Conservation (phyloP, 2,329 filamentous ascomycete species). For the Chrysoporthe puriensis region DNA sequence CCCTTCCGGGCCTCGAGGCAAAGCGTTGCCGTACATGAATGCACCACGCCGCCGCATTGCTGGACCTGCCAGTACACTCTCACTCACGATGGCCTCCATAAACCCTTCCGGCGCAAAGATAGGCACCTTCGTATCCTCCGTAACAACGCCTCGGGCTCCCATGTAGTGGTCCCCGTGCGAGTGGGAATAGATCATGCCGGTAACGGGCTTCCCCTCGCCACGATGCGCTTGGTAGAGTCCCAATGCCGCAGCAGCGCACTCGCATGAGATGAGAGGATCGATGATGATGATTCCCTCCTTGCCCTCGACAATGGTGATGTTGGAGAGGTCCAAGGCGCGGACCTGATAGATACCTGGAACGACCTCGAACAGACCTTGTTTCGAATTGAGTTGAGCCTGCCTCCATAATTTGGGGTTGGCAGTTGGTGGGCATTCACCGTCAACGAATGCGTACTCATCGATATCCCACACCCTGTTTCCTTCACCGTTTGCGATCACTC, state of each 20-base stretch:
- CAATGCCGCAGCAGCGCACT: slow-evolving; percentile 41
- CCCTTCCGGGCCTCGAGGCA: slow-evolving; percentile 36
- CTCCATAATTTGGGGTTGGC: slow-evolving; percentile 42
- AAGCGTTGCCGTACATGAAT: slow-evolving; percentile 45
- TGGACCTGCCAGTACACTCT: slow-evolving; percentile 44
- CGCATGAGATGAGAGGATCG: slow-evolving; percentile 42
- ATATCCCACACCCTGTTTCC: slow-evolving; percentile 36
- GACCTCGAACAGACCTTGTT: slow-evolving; percentile 43
- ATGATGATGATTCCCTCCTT: slow-evolving; percentile 43
- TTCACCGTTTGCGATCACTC: slow-evolving; percentile 27
- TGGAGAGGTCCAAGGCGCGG: slow-evolving; percentile 45
- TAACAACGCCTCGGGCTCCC: slow-evolving; percentile 31
- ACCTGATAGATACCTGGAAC: slow-evolving; percentile 44
- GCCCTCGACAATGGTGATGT: slow-evolving; percentile 46
- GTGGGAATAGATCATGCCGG: slow-evolving; percentile 46
- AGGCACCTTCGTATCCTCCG: slow-evolving; percentile 27
- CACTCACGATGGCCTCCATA: slow-evolving; percentile 42
- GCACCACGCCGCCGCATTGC: slow-evolving; percentile 44
- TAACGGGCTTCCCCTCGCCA: slow-evolving; percentile 33
- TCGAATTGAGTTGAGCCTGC: slow-evolving; percentile 38
- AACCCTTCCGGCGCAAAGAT: slow-evolving; percentile 45
- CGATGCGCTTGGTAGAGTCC: slow-evolving; percentile 39
- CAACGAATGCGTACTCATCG: slow-evolving; percentile 39
- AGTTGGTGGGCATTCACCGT: slow-evolving; percentile 33
- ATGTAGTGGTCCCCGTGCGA: slow-evolving; percentile 46